These are phyloP conservation scores for Sambucus nigra DNA, from an alignment of 129 eudicot genomes.

Conservation along the genomic window DNA sequence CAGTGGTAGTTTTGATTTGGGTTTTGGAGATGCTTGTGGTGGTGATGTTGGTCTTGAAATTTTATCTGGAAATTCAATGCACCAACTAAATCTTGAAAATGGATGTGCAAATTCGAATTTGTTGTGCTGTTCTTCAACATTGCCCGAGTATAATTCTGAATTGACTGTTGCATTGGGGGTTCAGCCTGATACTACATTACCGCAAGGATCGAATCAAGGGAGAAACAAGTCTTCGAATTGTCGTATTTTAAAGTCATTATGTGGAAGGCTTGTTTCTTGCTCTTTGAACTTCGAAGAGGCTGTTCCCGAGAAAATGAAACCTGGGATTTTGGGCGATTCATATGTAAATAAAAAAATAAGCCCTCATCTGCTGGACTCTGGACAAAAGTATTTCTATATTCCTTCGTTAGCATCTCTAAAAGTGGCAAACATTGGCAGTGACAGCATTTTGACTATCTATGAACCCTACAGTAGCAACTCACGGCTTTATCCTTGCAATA, in stretches of 20 bases:
- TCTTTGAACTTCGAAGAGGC: constrained; percentile 38
- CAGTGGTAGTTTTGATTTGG: constrained; percentile 17
- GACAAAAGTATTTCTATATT: constrained; percentile 46
- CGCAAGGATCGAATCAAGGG: constrained; percentile 15
- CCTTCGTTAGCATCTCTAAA: constrained; percentile 55
- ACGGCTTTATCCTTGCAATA: constrained; percentile 77
- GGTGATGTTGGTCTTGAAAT: constrained; percentile 16
- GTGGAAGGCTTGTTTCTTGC: constrained; percentile 50
- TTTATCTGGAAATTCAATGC: constrained; percentile 11
- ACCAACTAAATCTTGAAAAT: constrained; percentile 28
- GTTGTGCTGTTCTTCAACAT: constrained; percentile 74
- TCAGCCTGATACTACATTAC: constrained; percentile 22
- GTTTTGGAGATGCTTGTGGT: constrained; percentile 25
- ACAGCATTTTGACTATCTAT: constrained; percentile 28
- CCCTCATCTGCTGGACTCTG: constrained; percentile 73
- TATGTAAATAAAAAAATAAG: constrained; percentile 46
- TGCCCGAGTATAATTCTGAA: constrained; percentile 26
- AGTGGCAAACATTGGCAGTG: constrained; percentile 43
- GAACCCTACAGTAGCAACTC: constrained; percentile 64
- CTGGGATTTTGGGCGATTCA: constrained; percentile 34
- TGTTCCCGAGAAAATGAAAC: constrained; percentile 19
- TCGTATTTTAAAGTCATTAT: constrained; percentile 30
- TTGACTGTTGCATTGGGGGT: constrained; percentile 18
- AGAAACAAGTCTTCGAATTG: constrained; percentile 35
- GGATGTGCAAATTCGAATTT: constrained; percentile 36